These are phyloP conservation scores for Xylaria sp. DNA, from an alignment of 2,329 filamentous ascomycete species.

Conservation along the genomic window DNA sequence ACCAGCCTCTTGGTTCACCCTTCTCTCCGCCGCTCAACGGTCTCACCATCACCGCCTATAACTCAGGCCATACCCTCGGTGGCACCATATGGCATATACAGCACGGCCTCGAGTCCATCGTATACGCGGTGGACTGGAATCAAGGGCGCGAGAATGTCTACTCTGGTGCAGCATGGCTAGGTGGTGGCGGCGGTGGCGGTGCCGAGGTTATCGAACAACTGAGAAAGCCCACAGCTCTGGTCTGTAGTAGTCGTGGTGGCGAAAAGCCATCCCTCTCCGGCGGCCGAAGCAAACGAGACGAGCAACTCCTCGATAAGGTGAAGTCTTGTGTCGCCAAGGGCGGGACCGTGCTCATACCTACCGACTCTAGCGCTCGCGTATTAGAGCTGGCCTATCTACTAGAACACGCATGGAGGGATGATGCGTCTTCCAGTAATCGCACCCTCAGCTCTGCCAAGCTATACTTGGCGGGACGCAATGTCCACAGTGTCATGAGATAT, in stretches of 20 bases:
- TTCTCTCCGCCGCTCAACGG: constrained; percentile 91
- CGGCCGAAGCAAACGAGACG: constrained; percentile 84
- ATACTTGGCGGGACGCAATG: constrained; percentile 87
- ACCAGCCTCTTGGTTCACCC: constrained; percentile 86
- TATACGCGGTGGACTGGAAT: constrained; percentile 98
- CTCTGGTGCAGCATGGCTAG: constrained; percentile 92
- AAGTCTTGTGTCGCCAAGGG: constrained; percentile 81
- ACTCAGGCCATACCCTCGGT: constrained; percentile 93
- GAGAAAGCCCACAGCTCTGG: constrained; percentile 89
- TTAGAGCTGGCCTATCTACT: constrained; percentile 91
- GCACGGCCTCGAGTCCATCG: constrained; percentile 94
- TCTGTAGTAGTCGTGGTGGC: constrained; percentile 88
- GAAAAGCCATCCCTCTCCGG: constrained; percentile 76
- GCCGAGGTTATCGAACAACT: constrained; percentile 94
- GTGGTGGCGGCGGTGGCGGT: constrained; percentile 80
- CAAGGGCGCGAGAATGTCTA: constrained; percentile 96
- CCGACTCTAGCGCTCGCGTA: constrained; percentile 94
- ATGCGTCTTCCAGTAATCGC: constrained; percentile 64
- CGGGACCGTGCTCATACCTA: constrained; percentile 91
- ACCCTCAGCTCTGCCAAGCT: constrained; percentile 68
- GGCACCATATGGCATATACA: constrained; percentile 99
- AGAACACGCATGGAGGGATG: constrained; percentile 88
- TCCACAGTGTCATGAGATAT: constrained; percentile 88
- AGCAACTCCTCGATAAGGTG: constrained; percentile 84
- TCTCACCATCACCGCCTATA: constrained; percentile 95